Evolutionary conservation across 192 early-diverging fungal genomes (phyloP).

Genomic region (Gonapodya prolifera): DNA sequence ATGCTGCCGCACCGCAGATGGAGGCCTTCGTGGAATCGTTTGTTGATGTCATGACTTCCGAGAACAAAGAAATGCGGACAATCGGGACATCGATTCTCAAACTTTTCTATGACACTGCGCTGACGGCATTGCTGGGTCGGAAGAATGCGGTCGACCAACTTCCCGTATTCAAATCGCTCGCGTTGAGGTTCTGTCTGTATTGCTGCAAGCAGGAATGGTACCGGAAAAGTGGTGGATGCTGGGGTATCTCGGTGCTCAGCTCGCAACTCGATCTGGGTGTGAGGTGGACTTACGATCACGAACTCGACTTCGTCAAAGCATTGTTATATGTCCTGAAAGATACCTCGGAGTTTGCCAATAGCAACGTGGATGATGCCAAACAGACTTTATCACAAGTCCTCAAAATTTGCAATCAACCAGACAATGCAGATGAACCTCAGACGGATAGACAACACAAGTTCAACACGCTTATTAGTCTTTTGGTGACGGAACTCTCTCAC

Average conservation of each 20-base stretch:
- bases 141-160: conserved; percentile 34
- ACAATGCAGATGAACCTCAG: conserved; percentile 9
- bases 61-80: conserved; percentile 37
- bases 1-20: conserved; percentile 21
- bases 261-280: conserved; percentile 72
- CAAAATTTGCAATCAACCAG: conserved; percentile 38
- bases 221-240: conserved; percentile 78
- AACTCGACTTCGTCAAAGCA: conserved; percentile 86
- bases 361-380: conserved; percentile 59
- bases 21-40: conserved; percentile 66
- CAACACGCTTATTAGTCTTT: conserved; percentile 58
- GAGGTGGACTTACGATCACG: conserved; percentile 86
- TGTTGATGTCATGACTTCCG: conserved; percentile 62
- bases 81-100: conserved; percentile 55
- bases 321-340: conserved; percentile 93
- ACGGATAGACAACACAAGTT: conserved; percentile 41
- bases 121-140: neutral
- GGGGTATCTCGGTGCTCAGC: conserved; percentile 72
- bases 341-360: conserved; percentile 58
- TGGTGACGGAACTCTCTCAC: conserved; percentile 86
- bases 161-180: conserved; percentile 63
- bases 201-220: conserved; percentile 86
- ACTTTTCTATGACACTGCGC: conserved; percentile 45
- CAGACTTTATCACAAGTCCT: conserved; percentile 60
- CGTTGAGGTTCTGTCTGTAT: conserved; percentile 72